Conservation (phyloP, 2,329 filamentous ascomycete genomes). For the Thelonectria blattea region DNA sequence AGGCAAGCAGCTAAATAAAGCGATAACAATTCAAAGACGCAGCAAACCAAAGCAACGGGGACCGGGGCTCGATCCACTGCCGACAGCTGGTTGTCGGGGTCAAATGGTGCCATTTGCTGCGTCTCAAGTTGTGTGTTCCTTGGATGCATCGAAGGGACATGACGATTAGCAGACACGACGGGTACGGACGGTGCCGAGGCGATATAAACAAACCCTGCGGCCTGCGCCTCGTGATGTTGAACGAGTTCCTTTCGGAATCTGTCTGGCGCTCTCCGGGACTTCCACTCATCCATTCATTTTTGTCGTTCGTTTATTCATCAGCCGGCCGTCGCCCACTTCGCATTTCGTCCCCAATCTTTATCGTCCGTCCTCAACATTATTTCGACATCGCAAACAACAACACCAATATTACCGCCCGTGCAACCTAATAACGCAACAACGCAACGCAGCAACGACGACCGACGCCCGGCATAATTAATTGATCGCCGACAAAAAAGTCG, state of each 20-base stretch:
- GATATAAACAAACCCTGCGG: conserved; percentile 21
- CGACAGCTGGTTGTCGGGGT: conserved; percentile 34
- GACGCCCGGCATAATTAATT: conserved; percentile 19
- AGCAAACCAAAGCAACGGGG: conserved; percentile 27
- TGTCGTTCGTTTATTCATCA: conserved; percentile 5
- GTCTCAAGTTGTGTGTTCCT: conserved; percentile 25
- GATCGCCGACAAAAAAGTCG: conserved; percentile 26
- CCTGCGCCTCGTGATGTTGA: conserved; percentile 18
- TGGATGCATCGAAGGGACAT: conserved; percentile 23
- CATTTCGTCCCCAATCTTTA: conserved; percentile 3
- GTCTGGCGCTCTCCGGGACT: conserved; percentile 9
- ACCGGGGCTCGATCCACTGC: conserved; percentile 23
- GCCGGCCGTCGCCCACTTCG: conserved; percentile 1
- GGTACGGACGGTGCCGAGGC: conserved; percentile 20
- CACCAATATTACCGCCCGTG: neutral
- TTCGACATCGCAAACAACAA: neutral
- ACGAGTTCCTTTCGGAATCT: conserved; percentile 13
- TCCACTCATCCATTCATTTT: conserved; percentile 14
- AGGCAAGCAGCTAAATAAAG: conserved; percentile 12
- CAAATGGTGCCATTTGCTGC: conserved; percentile 33
- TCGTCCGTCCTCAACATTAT: conserved; percentile 1
- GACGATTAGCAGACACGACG: conserved; percentile 13
- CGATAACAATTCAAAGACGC: conserved; percentile 13
- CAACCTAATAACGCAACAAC: neutral
- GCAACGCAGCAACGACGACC: neutral